Evolutionary conservation across 495 filamentous ascomycete genomes (phyloP).

Genomic region (Eremomyces bilateralis): DNA sequence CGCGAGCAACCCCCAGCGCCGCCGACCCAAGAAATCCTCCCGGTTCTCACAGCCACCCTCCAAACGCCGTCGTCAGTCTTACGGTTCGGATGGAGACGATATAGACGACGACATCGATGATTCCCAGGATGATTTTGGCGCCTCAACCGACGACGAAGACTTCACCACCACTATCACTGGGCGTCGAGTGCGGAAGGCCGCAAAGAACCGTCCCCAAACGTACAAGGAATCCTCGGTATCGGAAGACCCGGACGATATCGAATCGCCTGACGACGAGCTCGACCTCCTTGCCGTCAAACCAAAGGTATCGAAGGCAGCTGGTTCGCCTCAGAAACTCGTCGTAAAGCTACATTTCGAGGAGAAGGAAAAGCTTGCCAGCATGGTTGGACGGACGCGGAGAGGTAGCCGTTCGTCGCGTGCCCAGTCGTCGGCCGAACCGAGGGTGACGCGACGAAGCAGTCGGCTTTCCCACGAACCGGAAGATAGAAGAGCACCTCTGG

Average conservation of each 20-base stretch:
- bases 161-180: no score
- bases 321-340: constrained; percentile 13
- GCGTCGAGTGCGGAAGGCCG: constrained; percentile 42
- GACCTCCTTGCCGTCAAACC: no score
- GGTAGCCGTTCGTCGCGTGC: constrained; percentile 1
- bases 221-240: constrained; percentile 21
- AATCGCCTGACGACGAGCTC: constrained; percentile 9
- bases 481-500: constrained; percentile 34
- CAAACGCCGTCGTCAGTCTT: no score
- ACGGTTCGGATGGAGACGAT: no score
- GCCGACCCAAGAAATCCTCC: no score
- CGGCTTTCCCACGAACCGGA: constrained; percentile 26
- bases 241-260: constrained; percentile 11
- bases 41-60: no score
- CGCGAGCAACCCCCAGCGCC: no score
- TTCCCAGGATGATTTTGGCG: no score
- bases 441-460: constrained; percentile 30
- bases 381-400: no score
- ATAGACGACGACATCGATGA: no score
- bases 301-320: constrained; percentile 1
- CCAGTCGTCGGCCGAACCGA: constrained; percentile 5
- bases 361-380: no score
- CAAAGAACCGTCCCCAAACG: constrained; percentile 26
- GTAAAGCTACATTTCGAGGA: constrained; percentile 15
- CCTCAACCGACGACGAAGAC: no score